A percentile compares a stretch with the other conserved stretches of the same genome.
phyloP scores from a whole-genome alignment of 2,329 filamentous ascomycete species.

The Cordyceps farinosa region DNA sequence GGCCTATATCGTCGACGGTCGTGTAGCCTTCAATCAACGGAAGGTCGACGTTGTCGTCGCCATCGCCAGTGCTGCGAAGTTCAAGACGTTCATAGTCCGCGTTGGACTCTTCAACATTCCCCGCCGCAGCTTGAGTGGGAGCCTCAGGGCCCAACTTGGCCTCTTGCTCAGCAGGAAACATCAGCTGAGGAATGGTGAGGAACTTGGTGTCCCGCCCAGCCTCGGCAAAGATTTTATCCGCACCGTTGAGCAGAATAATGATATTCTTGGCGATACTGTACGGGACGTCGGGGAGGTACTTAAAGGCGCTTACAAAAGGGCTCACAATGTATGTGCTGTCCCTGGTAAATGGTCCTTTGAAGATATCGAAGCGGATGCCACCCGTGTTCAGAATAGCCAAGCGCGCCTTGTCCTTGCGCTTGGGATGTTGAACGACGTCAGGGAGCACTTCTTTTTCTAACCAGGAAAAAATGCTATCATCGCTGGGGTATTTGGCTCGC shows the following conservation, averaged over 20 bases:
- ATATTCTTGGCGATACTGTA: slow-evolving; percentile 71
- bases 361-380: slow-evolving; percentile 90
- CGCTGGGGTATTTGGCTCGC: slow-evolving; percentile 67
- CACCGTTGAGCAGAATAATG: slow-evolving; percentile 54
- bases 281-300: slow-evolving; percentile 75
- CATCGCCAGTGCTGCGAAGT: slow-evolving; percentile 28
- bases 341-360: slow-evolving; percentile 83
- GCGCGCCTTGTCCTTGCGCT: slow-evolving; percentile 57
- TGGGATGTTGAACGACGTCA: slow-evolving; percentile 54
- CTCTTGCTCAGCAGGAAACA: slow-evolving; percentile 24
- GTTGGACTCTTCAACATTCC: slow-evolving; percentile 21
- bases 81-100: slow-evolving; percentile 25
- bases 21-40: slow-evolving; percentile 71
- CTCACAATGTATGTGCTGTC: slow-evolving; percentile 84
- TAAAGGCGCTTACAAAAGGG: slow-evolving; percentile 79
- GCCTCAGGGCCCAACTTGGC: background rate
- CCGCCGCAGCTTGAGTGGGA: slow-evolving; percentile 16
- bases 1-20: slow-evolving; percentile 77
- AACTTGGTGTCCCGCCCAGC: slow-evolving; percentile 40
- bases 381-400: slow-evolving; percentile 85
- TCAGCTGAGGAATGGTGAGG: slow-evolving; percentile 48
- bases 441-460: slow-evolving; percentile 74
- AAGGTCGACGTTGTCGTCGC: slow-evolving; percentile 22
- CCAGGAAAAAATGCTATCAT: slow-evolving; percentile 77
- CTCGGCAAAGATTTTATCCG: slow-evolving; percentile 45